phyloP scores from a whole-genome alignment of 768 basidiomycete species.

The Peribolospora baueri region DNA sequence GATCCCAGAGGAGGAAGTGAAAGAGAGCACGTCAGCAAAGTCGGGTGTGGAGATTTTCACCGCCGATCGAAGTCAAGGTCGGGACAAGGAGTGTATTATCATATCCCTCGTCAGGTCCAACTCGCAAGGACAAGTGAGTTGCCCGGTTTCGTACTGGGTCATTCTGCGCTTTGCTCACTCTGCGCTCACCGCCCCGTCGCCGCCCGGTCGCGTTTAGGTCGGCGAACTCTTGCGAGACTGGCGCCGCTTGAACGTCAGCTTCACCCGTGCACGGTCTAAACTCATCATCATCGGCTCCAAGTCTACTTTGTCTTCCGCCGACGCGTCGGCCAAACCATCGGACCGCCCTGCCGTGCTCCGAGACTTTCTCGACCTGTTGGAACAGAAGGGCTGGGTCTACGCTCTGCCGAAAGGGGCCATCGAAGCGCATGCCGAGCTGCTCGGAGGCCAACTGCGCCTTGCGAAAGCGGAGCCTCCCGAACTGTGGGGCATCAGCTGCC shows the following conservation, averaged over 20 bases:
- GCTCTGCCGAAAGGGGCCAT: slow-evolving; percentile 33
- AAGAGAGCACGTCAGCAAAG: too few relatives aligned
- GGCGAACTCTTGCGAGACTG: slow-evolving; percentile 88
- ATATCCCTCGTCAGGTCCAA: slow-evolving; percentile 85
- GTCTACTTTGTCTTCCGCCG: slow-evolving; percentile 32
- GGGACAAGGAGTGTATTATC: slow-evolving; percentile 86
- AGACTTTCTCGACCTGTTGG: slow-evolving; percentile 58
- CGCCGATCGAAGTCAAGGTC: slow-evolving; percentile 75
- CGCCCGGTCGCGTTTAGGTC: slow-evolving; percentile 26
- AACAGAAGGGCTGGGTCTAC: slow-evolving; percentile 45
- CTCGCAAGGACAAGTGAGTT: slow-evolving; percentile 39
- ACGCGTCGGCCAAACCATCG: not conserved
- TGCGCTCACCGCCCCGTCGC: not conserved
- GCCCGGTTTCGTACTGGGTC: not conserved
- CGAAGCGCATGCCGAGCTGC: slow-evolving; percentile 22
- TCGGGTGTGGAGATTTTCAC: slow-evolving; percentile 48
- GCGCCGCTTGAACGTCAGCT: slow-evolving; percentile 87
- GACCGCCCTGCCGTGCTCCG: slow-evolving; percentile 33
- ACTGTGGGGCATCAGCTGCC: not conserved
- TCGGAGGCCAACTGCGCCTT: not conserved
- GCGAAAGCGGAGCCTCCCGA: not conserved
- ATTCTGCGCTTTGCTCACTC: not conserved
- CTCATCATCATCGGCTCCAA: slow-evolving; percentile 74
- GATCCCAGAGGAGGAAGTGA: slow-evolving; percentile 1
- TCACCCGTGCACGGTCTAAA: slow-evolving; percentile 77